phyloP scores from a whole-genome alignment of 441 rosid species.

The Croton setiger region DNA sequence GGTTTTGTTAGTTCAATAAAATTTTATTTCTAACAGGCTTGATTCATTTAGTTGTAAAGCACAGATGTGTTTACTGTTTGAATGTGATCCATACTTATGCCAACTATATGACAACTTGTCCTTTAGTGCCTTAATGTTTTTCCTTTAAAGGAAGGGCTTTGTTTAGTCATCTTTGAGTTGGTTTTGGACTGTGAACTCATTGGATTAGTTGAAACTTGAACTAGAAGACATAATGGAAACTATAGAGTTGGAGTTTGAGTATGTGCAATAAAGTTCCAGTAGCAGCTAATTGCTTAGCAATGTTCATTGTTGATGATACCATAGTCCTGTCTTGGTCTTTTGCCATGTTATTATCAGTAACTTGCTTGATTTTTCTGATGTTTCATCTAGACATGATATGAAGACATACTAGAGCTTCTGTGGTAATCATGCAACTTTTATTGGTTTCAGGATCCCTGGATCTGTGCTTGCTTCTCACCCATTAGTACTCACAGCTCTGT shows the following conservation, averaged over 20 bases:
- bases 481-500: slow-evolving; percentile 80
- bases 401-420: not conserved
- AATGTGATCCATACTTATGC: not conserved
- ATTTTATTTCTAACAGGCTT: not conserved
- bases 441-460: slow-evolving; percentile 81
- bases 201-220: not conserved
- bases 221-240: not conserved
- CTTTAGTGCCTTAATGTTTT: not conserved
- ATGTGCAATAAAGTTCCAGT: not conserved
- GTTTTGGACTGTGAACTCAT: not conserved
- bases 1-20: not conserved
- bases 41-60: not conserved
- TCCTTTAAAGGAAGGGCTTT: not conserved
- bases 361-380: slow-evolving; percentile 4
- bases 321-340: slow-evolving; percentile 9
- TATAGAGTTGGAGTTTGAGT: no score
- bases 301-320: slow-evolving; percentile 5
- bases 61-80: not conserved
- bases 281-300: not conserved
- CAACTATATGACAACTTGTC: no score
- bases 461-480: slow-evolving; percentile 91
- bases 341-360: not conserved
- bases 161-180: not conserved
- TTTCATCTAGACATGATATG: not conserved
- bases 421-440: slow-evolving; percentile 24